Evolutionary conservation across 306 rosid genomes (phyloP).

Genomic region (Astragalus glycyphyllos): DNA sequence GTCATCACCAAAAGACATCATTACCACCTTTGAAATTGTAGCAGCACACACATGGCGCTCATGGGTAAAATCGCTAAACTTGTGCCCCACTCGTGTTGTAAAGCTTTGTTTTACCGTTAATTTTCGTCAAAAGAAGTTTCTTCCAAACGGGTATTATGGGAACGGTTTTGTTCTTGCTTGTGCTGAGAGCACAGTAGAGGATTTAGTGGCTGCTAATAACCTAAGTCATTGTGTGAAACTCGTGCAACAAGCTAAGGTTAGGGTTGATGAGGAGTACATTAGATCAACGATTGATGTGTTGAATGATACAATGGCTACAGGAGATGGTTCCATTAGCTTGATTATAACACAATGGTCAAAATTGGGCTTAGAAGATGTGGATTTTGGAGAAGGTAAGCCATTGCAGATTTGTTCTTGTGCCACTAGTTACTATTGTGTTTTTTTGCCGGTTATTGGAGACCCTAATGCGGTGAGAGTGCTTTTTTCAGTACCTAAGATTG

Average conservation of each 20-base stretch:
- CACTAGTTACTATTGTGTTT: constrained; percentile 66
- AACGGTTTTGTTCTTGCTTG: constrained; percentile 72
- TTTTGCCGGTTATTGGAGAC: constrained; percentile 69
- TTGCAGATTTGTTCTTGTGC: constrained; percentile 62
- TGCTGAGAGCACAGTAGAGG: constrained; percentile 57
- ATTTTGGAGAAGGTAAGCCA: constrained; percentile 80
- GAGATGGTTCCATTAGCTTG: constrained; percentile 56
- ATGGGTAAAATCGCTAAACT: constrained; percentile 56
- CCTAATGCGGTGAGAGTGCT: constrained; percentile 59
- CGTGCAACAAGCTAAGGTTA: constrained; percentile 65
- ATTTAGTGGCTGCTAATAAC: constrained; percentile 50
- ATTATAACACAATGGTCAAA: constrained; percentile 76
- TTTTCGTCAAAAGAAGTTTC: constrained; percentile 48
- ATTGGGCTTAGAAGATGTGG: constrained; percentile 73
- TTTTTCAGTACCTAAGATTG: constrained; percentile 68
- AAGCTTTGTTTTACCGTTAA: constrained; percentile 75
- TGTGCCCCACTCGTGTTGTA: constrained; percentile 41
- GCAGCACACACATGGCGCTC: constrained; percentile 88
- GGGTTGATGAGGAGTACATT: constrained; percentile 53
- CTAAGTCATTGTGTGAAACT: constrained; percentile 53
- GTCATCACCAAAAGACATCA: constrained; percentile 51
- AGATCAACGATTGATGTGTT: constrained; percentile 66
- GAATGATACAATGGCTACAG: constrained; percentile 60
- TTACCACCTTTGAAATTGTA: constrained; percentile 63
- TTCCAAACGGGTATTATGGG: constrained; percentile 70